Conservation (phyloP, 805 yeast genomes). For the Saccharomycopsis selenospora region DNA sequence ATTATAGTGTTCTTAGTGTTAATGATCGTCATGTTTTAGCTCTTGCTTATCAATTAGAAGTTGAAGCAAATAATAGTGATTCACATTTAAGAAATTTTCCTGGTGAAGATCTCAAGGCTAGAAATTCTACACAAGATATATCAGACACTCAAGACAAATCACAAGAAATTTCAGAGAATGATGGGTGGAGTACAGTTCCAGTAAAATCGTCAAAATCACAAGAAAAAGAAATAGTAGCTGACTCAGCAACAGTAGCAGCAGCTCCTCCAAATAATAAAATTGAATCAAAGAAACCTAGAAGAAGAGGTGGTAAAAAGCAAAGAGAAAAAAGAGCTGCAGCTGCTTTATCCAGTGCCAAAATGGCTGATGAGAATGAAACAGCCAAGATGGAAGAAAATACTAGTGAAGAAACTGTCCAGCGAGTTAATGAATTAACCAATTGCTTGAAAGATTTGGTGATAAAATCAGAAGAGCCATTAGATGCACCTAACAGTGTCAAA, state of each 20-base stretch:
- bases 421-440: constrained; percentile 13
- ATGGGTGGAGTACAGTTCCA: constrained; percentile 15
- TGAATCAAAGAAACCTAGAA: constrained; percentile 36
- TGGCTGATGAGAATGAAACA: constrained; percentile 17
- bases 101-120: constrained; percentile 43
- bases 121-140: background rate
- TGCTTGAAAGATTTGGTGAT: background rate
- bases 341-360: constrained; percentile 7
- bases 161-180: constrained; percentile 1
- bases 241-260: constrained; percentile 12
- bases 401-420: constrained; percentile 13
- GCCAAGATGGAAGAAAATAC: constrained; percentile 17
- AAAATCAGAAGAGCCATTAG: background rate
- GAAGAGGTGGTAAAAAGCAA: constrained; percentile 63
- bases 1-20: constrained; percentile 74
- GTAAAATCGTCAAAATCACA: constrained; percentile 18
- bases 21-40: constrained; percentile 94
- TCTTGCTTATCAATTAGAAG: constrained; percentile 79
- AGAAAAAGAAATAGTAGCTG: constrained; percentile 9
- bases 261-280: constrained; percentile 18
- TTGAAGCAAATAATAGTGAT: constrained; percentile 56
- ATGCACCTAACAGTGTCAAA: background rate
- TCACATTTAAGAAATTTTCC: constrained; percentile 67
- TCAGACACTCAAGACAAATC: constrained; percentile 9
- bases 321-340: constrained; percentile 48